Evolutionary conservation across 2,329 filamentous ascomycete genomes (phyloP), one percentile per base, ranked within the genome.

Genomic region (Hymenoscyphus linearis): DNA sequence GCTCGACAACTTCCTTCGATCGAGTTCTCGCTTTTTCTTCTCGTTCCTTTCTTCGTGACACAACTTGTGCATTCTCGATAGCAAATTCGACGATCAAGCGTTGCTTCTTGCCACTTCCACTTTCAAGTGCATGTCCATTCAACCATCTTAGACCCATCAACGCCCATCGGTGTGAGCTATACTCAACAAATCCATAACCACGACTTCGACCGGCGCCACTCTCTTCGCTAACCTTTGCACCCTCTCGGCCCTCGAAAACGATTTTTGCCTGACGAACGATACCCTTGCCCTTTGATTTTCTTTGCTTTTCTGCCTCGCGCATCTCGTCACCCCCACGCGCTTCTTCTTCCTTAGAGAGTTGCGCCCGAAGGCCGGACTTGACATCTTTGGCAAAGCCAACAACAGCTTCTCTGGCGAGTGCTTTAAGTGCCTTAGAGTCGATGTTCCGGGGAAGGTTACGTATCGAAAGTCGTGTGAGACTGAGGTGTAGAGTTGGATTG

Each of bases 131-230:
- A 62, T 84, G 87, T 1, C 93, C 93, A 73, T 99, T 99, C 61
- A 99, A 81, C 86, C 91, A 98, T 54, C 95, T 83, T 65, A 99
- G 79, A 26, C 91, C 95, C 91, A 98, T 98, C 44, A 99, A 81
- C 14, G 95, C 95, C 80, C 89, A 93, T 56, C 95, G 88, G 72
- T 99, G 95, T 34, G 90, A 95, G 66, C 87, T 89, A 76, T 97
- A 99, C 77, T 99, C 95, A 67, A 99, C 89, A 78, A 99, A 99
- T 13, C 96, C 95, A 74, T 99, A 99, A 4, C 95, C 95, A 73
- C 93, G 85, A 73, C 90, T 95, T 72, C 90, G 85, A 54, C 93
- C 93, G 6, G 86, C 91, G 7, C 90, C 91, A 57, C 80, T 85
- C 52, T 84, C 81, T 76, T 96, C 92, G 9, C 82, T 76, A 14